Evolutionary conservation across 768 basidiomycete genomes (phyloP).

Genomic region (Collybia sordida): DNA sequence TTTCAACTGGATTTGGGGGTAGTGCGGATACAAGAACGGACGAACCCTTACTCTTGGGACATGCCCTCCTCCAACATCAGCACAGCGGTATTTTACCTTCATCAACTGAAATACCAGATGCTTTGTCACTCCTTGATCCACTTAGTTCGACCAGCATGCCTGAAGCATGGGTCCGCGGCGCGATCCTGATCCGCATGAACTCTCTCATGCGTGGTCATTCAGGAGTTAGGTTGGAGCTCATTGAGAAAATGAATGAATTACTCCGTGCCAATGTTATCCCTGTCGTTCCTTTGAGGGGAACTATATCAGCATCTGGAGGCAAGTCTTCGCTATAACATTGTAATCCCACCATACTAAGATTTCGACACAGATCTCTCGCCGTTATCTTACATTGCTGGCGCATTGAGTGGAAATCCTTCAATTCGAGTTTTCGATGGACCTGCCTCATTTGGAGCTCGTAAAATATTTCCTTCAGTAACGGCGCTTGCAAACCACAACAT

Average conservation of each 20-base stretch:
- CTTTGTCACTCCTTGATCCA: conserved; percentile 69
- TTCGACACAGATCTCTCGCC: conserved; percentile 43
- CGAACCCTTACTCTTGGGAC: conserved; percentile 59
- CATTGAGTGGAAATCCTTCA: conserved; percentile 43
- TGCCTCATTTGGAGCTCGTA: conserved; percentile 44
- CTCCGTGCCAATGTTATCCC: conserved; percentile 65
- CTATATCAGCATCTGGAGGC: conserved; percentile 81
- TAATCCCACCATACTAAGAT: neutral
- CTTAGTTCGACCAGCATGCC: conserved; percentile 73
- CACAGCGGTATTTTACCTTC: conserved; percentile 67
- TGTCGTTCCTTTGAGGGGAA: conserved; percentile 77
- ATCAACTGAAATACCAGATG: conserved; percentile 41
- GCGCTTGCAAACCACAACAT: conserved; percentile 55
- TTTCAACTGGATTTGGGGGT: conserved; percentile 85
- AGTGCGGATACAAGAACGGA: conserved; percentile 79
- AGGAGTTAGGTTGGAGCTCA: conserved; percentile 73
- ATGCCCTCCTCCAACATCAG: conserved; percentile 73
- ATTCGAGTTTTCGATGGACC: conserved; percentile 53
- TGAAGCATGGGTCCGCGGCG: conserved; percentile 83
- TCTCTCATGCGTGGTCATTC: conserved; percentile 82
- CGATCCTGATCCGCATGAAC: conserved; percentile 79
- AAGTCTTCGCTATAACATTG: conserved; percentile 11
- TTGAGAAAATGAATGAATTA: conserved; percentile 67
- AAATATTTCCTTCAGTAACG: conserved; percentile 48
- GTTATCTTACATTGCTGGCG: conserved; percentile 65